These are phyloP conservation scores for Candida boidinii DNA, from an alignment of 805 yeast species.

Conservation along the genomic window DNA sequence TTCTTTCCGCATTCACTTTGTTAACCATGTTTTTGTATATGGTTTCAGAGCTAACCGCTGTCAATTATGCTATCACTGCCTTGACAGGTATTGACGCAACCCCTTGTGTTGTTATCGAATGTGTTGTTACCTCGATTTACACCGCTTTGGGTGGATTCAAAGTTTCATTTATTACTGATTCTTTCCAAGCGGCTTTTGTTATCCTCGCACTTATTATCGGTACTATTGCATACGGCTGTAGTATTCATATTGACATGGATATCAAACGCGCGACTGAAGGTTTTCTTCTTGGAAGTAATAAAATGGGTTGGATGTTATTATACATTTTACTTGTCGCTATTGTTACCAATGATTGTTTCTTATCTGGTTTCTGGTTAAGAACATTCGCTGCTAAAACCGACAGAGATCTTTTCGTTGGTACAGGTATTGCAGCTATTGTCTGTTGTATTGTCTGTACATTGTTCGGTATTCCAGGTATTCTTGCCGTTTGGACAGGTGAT, in stretches of 20 bases:
- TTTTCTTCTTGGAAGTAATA: constrained; percentile 55
- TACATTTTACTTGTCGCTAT: constrained; percentile 83
- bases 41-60: constrained; percentile 81
- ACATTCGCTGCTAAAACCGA: constrained; percentile 83
- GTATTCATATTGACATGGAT: constrained; percentile 54
- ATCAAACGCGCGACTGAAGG: constrained; percentile 53
- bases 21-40: constrained; percentile 78
- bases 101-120: constrained; percentile 76
- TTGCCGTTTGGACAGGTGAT: constrained; percentile 88
- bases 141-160: constrained; percentile 86
- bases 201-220: constrained; percentile 60
- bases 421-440: constrained; percentile 65
- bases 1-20: constrained; percentile 73
- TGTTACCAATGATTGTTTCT: constrained; percentile 80
- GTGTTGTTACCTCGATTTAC: constrained; percentile 79
- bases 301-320: constrained; percentile 82
- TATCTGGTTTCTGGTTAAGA: constrained; percentile 91
- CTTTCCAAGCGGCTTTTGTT: constrained; percentile 73
- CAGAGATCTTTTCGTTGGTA: constrained; percentile 66
- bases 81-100: constrained; percentile 73
- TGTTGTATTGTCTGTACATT: constrained; percentile 56
- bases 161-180: constrained; percentile 82
- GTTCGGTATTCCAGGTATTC: constrained; percentile 74
- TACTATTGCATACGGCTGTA: constrained; percentile 69
- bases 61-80: constrained; percentile 67